These are phyloP conservation scores for Thamnidium elegans DNA, from an alignment of 192 early-diverging fungal species.

Conservation along the genomic window DNA sequence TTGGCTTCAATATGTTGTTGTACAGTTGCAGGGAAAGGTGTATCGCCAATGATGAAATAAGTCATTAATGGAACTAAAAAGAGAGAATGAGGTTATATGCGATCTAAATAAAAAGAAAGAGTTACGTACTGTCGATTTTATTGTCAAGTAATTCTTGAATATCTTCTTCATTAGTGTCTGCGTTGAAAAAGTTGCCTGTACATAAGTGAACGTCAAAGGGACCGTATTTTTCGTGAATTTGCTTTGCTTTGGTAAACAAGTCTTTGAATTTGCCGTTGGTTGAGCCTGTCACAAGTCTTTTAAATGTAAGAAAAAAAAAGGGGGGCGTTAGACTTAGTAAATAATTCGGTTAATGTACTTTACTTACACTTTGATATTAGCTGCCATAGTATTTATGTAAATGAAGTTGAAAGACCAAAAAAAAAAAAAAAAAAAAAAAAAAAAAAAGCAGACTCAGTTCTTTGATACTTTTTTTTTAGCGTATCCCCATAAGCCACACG, in stretches of 20 bases:
- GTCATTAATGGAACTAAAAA: constrained; percentile 8
- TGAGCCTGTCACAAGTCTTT: constrained; percentile 70
- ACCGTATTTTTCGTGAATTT: constrained; percentile 76
- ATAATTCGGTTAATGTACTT: background rate
- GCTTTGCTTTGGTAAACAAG: constrained; percentile 70
- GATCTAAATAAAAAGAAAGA: background rate
- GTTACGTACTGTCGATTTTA: constrained; percentile 41
- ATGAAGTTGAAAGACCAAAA: background rate
- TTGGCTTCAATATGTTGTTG: constrained; percentile 48
- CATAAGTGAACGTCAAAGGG: constrained; percentile 85
- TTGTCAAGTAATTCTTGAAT: constrained; percentile 53
- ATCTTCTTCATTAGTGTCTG: constrained; percentile 43
- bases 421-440: background rate
- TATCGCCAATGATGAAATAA: constrained; percentile 55
- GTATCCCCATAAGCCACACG: background rate
- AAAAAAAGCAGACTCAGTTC: background rate
- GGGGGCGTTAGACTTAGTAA: background rate
- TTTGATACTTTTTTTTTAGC: background rate
- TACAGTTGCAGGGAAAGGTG: constrained; percentile 55
- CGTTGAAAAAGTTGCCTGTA: constrained; percentile 77
- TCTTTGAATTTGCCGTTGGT: constrained; percentile 66
- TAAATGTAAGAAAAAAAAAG: background rate
- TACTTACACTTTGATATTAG: constrained; percentile 17
- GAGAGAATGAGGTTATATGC: background rate
- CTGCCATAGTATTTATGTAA: no score